These are phyloP conservation scores for Chiua virens DNA, from an alignment of 768 basidiomycete species.

Conservation along the genomic window DNA sequence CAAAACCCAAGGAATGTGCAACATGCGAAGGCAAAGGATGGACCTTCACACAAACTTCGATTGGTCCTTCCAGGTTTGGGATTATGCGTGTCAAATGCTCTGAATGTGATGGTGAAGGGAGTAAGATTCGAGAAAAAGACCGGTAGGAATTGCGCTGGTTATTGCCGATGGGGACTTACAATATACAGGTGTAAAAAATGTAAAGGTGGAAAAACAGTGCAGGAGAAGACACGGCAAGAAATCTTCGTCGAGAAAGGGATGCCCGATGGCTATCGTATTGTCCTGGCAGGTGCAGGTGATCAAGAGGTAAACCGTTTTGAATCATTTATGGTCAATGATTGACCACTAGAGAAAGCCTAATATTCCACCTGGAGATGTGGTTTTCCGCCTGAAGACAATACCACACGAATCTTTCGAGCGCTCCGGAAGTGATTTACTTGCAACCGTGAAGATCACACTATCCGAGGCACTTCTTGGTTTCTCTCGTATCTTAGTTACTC, in stretches of 20 bases:
- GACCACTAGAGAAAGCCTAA: slow-evolving; percentile 62
- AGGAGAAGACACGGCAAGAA: slow-evolving; percentile 88
- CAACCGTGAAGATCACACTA: slow-evolving; percentile 80
- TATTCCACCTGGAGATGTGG: slow-evolving; percentile 84
- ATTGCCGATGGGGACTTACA: slow-evolving; percentile 1
- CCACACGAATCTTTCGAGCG: slow-evolving; percentile 83
- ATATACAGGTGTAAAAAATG: slow-evolving; percentile 87
- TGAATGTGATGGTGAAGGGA: slow-evolving; percentile 70
- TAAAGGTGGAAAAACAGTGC: slow-evolving; percentile 79
- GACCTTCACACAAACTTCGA: slow-evolving; percentile 57
- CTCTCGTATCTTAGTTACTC: slow-evolving; percentile 84
- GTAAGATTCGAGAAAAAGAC: slow-evolving; percentile 81
- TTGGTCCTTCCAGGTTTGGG: slow-evolving; percentile 48
- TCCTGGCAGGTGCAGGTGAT: slow-evolving; percentile 90
- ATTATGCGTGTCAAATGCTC: slow-evolving; percentile 57
- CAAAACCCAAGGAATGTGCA: slow-evolving; percentile 84
- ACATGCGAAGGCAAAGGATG: slow-evolving; percentile 84
- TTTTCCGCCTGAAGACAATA: slow-evolving; percentile 70
- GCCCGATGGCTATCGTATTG: slow-evolving; percentile 78
- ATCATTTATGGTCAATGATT: neutral
- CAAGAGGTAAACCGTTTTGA: slow-evolving; percentile 58
- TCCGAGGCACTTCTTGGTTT: slow-evolving; percentile 97
- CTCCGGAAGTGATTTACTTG: slow-evolving; percentile 76
- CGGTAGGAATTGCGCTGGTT: slow-evolving; percentile 44
- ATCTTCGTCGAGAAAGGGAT: slow-evolving; percentile 87